Evolutionary conservation across 2,329 filamentous ascomycete genomes (phyloP), one percentile per base, ranked within the genome.

Genomic region (Fusarium coffeatum): DNA sequence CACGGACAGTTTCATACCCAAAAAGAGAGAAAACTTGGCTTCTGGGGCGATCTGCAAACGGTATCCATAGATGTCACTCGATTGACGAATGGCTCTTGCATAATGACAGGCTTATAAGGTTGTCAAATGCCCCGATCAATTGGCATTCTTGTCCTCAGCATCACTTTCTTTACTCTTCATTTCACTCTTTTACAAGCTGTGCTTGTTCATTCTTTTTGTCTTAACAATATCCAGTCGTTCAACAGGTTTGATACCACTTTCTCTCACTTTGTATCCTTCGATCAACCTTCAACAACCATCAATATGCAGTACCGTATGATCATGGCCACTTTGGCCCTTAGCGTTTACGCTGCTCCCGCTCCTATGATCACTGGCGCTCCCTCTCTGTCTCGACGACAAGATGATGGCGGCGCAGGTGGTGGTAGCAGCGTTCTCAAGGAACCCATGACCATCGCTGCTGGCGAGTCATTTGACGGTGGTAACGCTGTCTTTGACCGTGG

Each of bases 301-400:
- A 74, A 74, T 23, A 75, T 75, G 73, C 73, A 75, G 57, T 75
- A 75, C 72, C 72, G 66, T 62, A 68, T 76, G 64, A 72, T 75
- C 64, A 42, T 76, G 45, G 73, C 70, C 66, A 54, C 66, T 42
- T 18, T 75, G 73, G 73, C 73, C 48, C 65, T 75, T 34, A 63
- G 67, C 27, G 72, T 64, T 42, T 65, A 66, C 37, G 73, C 73
- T 16, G 59, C 55, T 48, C 73, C 73, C 9, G 71, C 72, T 37
- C 63, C 53, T 20, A 65, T 65, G 22, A 58, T 75, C 20, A 75
- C 73, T 43, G 50, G 58, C 5, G 68, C 70, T 23, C 70, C 72
- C 43, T 54, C 32, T n/a, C 34, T 68, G 15, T 65, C 63, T 30
- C 71, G 58, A 45, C 74, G 74, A 13, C 66, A 73, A 27, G 68